phyloP scores from a whole-genome alignment of 768 basidiomycete genomes.

The Tylopilus intermedius region DNA sequence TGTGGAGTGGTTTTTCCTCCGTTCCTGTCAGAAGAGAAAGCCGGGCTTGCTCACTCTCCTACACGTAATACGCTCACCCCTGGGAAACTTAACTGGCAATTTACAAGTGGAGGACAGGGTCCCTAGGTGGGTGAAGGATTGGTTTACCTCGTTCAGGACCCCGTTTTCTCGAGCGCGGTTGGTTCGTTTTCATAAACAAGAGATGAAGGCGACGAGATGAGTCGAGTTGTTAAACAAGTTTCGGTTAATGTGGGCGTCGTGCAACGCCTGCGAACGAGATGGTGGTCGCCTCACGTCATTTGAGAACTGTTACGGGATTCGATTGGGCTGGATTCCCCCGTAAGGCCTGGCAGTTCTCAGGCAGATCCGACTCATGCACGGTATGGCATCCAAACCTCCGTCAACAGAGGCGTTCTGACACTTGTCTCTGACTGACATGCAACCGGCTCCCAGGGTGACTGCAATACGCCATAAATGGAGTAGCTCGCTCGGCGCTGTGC shows the following conservation, averaged over 20 bases:
- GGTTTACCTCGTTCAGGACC: slow-evolving; percentile 7
- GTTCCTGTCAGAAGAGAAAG: slow-evolving; percentile 20
- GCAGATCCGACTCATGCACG: slow-evolving; percentile 25
- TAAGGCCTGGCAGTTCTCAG: slow-evolving; percentile 23
- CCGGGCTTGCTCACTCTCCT: slow-evolving; percentile 4
- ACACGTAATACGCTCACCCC: slow-evolving; percentile 24
- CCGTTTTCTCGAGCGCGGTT: slow-evolving; percentile 12
- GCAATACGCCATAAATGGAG: not conserved
- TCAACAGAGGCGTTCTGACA: slow-evolving; percentile 15
- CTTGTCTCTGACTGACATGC: slow-evolving; percentile 18
- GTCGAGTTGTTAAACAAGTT: slow-evolving; percentile 11
- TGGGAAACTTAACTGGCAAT: not conserved
- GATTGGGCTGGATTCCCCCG: slow-evolving; percentile 11
- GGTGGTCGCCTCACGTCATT: slow-evolving; percentile 15
- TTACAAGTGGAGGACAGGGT: not conserved
- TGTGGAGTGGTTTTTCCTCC: slow-evolving; percentile 22
- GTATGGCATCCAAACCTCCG: slow-evolving; percentile 9
- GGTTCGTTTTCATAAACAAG: slow-evolving; percentile 3
- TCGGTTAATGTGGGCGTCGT: slow-evolving; percentile 17
- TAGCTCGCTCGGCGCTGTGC: not conserved
- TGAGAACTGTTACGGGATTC: slow-evolving; percentile 12
- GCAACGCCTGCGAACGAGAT: slow-evolving; percentile 15
- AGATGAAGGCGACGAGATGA: not conserved
- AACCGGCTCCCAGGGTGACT: slow-evolving; percentile 4
- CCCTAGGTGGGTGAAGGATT: not conserved